Percentiles rank a stretch among this genome's conserved stretches.
Conservation (phyloP, 108 stramenopile species). For the Schizochytrium sp. region DNA sequence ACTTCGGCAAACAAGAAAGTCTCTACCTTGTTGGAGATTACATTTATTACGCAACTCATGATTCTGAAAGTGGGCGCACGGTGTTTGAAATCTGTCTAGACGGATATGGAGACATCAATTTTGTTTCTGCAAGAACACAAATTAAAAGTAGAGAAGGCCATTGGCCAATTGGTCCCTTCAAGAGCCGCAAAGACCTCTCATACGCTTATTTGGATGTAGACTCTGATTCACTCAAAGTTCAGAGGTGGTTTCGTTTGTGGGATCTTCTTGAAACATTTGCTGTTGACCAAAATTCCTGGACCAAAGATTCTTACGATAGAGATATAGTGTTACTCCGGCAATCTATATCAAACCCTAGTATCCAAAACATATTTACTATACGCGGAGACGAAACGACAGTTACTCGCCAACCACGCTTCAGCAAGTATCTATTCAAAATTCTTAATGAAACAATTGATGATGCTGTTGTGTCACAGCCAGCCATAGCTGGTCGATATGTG, state of each 20-base stretch:
- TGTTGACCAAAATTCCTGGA: not conserved
- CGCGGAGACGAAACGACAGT: not conserved
- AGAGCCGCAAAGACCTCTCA: slow-evolving; percentile 22
- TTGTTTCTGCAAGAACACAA: not conserved
- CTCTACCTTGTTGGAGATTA: not conserved
- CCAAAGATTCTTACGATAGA: not conserved
- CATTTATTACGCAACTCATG: not conserved
- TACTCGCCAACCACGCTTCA: not conserved
- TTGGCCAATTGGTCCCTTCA: slow-evolving; percentile 25
- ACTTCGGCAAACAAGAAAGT: not conserved
- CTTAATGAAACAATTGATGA: not conserved
- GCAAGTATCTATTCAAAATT: not conserved
- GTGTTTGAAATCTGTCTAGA: not conserved
- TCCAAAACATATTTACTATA: not conserved
- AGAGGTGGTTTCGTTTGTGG: not conserved
- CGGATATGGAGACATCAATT: slow-evolving; percentile 32
- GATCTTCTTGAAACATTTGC: not conserved
- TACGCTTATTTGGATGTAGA: not conserved
- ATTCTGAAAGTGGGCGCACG: slow-evolving; percentile 2
- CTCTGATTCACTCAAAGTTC: not conserved
- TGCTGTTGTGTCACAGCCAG: not conserved
- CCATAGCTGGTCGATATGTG: not conserved
- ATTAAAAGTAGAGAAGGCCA: not conserved
- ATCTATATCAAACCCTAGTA: not conserved
- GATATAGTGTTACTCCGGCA: not conserved